Evolutionary conservation across 495 filamentous ascomycete species (phyloP).

Genomic region (Penicillium malachiteum): DNA sequence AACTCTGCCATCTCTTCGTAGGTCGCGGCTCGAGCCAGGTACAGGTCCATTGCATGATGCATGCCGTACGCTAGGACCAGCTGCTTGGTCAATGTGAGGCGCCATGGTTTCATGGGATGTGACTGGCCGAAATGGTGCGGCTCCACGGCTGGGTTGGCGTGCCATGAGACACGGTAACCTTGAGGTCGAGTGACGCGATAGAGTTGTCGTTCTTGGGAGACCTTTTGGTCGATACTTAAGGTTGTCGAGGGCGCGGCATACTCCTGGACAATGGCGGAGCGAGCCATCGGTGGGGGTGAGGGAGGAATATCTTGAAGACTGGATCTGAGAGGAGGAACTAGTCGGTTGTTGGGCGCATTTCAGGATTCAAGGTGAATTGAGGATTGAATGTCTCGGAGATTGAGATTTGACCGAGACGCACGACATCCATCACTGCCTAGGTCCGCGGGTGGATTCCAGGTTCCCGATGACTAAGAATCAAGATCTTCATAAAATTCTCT

Average conservation of each 20-base stretch:
- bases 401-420: background rate
- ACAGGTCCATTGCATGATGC: slow-evolving; percentile 93
- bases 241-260: slow-evolving; percentile 62
- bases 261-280: slow-evolving; percentile 66
- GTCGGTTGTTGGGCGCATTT: slow-evolving; percentile 12
- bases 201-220: slow-evolving; percentile 63
- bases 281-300: slow-evolving; percentile 34
- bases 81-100: slow-evolving; percentile 90
- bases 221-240: slow-evolving; percentile 61
- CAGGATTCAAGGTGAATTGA: slow-evolving; percentile 8
- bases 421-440: too few species aligned
- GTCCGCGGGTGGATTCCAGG: background rate
- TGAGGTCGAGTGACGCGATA: slow-evolving; percentile 75
- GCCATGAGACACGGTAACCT: slow-evolving; percentile 94
- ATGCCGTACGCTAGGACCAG: slow-evolving; percentile 92
- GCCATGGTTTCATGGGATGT: slow-evolving; percentile 99
- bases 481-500: background rate
- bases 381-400: background rate
- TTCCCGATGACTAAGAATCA: slow-evolving; percentile 4
- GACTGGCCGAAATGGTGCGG: slow-evolving; percentile 91
- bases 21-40: slow-evolving; percentile 75
- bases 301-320: background rate
- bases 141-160: slow-evolving; percentile 93
- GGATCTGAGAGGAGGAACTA: background rate
- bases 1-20: slow-evolving; percentile 86